Conservation (phyloP, 148 eudicot species). For the Euryodendron excelsum region DNA sequence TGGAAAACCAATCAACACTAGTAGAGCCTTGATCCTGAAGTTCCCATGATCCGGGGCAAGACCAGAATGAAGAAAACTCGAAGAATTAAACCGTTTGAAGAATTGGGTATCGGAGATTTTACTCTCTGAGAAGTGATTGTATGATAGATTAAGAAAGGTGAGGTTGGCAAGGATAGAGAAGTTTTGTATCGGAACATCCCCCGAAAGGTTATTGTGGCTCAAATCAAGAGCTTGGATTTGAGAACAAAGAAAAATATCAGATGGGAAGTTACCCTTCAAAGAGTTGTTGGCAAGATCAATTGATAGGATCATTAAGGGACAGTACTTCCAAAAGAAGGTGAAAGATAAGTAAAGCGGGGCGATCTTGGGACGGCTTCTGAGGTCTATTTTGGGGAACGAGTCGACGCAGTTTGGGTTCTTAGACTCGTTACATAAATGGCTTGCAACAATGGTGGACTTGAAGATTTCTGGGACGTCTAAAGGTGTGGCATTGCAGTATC, state of each 20-base stretch:
- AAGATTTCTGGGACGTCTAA: slow-evolving; percentile 26
- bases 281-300: slow-evolving; percentile 36
- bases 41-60: slow-evolving; percentile 23
- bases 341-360: slow-evolving; percentile 39
- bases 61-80: slow-evolving; percentile 34
- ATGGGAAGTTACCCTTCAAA: slow-evolving; percentile 30
- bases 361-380: slow-evolving; percentile 23
- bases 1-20: slow-evolving; percentile 23
- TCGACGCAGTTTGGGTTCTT: slow-evolving; percentile 31
- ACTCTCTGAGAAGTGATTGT: slow-evolving; percentile 32
- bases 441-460: slow-evolving; percentile 34
- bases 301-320: slow-evolving; percentile 29
- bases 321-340: slow-evolving; percentile 40
- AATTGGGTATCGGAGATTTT: slow-evolving; percentile 22
- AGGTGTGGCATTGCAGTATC: slow-evolving; percentile 32
- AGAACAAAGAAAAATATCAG: slow-evolving; percentile 29
- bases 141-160: slow-evolving; percentile 27
- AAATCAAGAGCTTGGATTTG: slow-evolving; percentile 33
- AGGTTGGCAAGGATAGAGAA: slow-evolving; percentile 26
- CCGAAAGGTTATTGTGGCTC: slow-evolving; percentile 34
- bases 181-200: slow-evolving; percentile 31
- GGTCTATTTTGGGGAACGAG: slow-evolving; percentile 28
- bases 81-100: slow-evolving; percentile 32
- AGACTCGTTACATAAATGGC: slow-evolving; percentile 35
- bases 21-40: slow-evolving; percentile 25